Percentiles rank a stretch among this genome's conserved stretches.
phyloP scores from a whole-genome alignment of 768 basidiomycete genomes.

The Solioccasus polychromus region DNA sequence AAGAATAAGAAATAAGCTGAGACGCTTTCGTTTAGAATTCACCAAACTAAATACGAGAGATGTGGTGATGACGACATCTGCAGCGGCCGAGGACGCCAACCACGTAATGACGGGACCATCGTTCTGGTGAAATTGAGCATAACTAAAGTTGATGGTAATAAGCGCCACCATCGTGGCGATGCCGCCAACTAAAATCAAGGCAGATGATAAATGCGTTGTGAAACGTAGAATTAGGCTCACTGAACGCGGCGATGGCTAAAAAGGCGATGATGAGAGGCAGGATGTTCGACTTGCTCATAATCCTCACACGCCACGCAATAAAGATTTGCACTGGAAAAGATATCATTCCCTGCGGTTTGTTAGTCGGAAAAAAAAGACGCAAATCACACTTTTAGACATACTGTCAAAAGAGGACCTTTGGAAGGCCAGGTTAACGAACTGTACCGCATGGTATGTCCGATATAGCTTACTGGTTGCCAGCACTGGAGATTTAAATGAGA shows the following conservation, averaged over 20 bases:
- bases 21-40: not conserved
- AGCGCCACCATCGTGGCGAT: slow-evolving; percentile 32
- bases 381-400: slow-evolving; percentile 12
- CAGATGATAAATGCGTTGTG: not conserved
- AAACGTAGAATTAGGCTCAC: not conserved
- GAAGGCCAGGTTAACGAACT: not conserved
- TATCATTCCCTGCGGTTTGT: slow-evolving; percentile 38
- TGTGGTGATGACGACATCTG: slow-evolving; percentile 42
- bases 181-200: slow-evolving; percentile 29
- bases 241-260: slow-evolving; percentile 6
- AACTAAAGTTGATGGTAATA: slow-evolving; percentile 29
- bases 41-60: slow-evolving; percentile 46
- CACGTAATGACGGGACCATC: slow-evolving; percentile 37
- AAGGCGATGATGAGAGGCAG: slow-evolving; percentile 25
- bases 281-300: slow-evolving; percentile 31
- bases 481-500: slow-evolving; percentile 9
- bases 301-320: slow-evolving; percentile 42
- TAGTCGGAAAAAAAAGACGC: not conserved
- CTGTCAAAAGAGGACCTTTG: slow-evolving; percentile 45
- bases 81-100: slow-evolving; percentile 40
- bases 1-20: not conserved
- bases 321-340: slow-evolving; percentile 45
- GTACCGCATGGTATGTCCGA: not conserved
- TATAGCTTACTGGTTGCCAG: slow-evolving; percentile 8
- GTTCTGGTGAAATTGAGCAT: slow-evolving; percentile 32